Percentiles rank a stretch among this genome's conserved stretches.
Conservation (phyloP, 768 basidiomycete species). For the Lyophyllum decastes region DNA sequence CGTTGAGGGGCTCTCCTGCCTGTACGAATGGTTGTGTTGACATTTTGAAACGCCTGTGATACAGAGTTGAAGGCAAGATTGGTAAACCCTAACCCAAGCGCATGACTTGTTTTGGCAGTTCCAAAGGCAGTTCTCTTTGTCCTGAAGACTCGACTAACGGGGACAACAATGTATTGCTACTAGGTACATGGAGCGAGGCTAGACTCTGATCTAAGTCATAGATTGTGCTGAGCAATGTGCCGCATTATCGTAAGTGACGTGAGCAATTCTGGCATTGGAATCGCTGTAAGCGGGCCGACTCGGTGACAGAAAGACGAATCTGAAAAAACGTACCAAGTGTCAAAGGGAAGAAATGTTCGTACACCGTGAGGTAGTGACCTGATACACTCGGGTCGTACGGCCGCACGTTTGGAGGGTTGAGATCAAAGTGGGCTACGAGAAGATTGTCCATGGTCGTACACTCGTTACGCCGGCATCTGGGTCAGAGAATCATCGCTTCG, state of each 20-base stretch:
- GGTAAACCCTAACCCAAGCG: conserved; percentile 17
- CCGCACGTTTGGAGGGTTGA: background rate
- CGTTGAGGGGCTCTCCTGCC: conserved; percentile 82
- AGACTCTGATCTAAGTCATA: conserved; percentile 15
- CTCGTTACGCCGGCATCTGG: background rate
- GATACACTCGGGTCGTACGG: conserved; percentile 11
- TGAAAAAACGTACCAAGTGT: conserved; percentile 4
- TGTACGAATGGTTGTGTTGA: conserved; percentile 65
- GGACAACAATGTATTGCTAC: background rate
- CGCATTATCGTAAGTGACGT: conserved; percentile 35
- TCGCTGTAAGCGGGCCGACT: too few relatives aligned
- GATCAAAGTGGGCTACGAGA: conserved; percentile 9
- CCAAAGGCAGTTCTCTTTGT: background rate
- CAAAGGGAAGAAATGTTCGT: conserved; percentile 11
- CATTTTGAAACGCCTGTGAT: conserved; percentile 15
- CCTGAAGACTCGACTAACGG: background rate
- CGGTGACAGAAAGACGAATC: background rate
- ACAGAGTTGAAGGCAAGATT: background rate
- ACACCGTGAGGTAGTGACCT: conserved; percentile 16
- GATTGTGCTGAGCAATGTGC: conserved; percentile 49
- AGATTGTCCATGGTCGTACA: conserved; percentile 6
- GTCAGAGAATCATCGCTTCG: conserved; percentile 2
- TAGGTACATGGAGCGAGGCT: background rate
- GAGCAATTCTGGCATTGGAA: conserved; percentile 5
- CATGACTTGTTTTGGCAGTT: background rate